Conservation (phyloP, 2,329 filamentous ascomycete species). For the Hypoxylon sp. region DNA sequence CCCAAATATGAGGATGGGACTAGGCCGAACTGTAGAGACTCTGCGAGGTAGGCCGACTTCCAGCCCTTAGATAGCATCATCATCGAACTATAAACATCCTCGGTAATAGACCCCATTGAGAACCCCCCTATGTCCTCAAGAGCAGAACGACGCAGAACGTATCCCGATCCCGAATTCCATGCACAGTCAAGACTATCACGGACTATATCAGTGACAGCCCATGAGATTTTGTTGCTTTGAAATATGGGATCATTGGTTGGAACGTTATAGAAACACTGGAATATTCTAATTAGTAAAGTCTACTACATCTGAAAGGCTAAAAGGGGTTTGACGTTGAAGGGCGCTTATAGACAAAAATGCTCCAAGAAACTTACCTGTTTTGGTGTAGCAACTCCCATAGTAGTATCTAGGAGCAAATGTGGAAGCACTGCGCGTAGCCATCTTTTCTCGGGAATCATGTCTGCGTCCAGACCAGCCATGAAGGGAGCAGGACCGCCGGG, state of each 20-base stretch:
- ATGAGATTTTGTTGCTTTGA: slow-evolving; percentile 19
- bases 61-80: slow-evolving; percentile 17
- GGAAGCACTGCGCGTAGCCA: slow-evolving; percentile 20
- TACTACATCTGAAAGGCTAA: neutral
- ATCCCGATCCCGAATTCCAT: slow-evolving; percentile 23
- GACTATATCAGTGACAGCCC: slow-evolving; percentile 9
- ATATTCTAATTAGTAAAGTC: neutral
- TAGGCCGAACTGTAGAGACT: slow-evolving; percentile 15
- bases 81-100: slow-evolving; percentile 18
- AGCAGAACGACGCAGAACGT: slow-evolving; percentile 7
- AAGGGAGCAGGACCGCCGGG: slow-evolving; percentile 17
- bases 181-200: slow-evolving; percentile 14
- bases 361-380: slow-evolving; percentile 1
- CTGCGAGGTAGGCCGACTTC: slow-evolving; percentile 13
- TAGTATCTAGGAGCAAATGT: slow-evolving; percentile 9
- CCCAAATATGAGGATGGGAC: slow-evolving; percentile 16
- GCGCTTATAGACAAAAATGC: neutral
- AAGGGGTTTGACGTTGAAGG: neutral
- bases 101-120: slow-evolving; percentile 5
- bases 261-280: slow-evolving; percentile 27
- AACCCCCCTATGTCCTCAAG: slow-evolving; percentile 20
- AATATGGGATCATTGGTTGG: slow-evolving; percentile 13
- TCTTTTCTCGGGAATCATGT: slow-evolving; percentile 28
- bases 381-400: slow-evolving; percentile 11
- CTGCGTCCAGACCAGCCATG: slow-evolving; percentile 18